phyloP scores from a whole-genome alignment of 345 rosid genomes.

The Eucalyptus microcorys region DNA sequence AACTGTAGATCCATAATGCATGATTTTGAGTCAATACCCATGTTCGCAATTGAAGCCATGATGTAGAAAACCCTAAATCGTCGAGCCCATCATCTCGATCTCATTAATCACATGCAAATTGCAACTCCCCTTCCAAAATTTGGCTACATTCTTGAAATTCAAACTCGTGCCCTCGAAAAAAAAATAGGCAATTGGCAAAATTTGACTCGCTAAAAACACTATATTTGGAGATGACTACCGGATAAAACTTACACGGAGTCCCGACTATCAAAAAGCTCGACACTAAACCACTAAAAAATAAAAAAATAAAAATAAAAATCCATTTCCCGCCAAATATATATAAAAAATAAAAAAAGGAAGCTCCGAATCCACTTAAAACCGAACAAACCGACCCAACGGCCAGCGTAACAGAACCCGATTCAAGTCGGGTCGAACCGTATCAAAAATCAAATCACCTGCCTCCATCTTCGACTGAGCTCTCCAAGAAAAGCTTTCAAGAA shows the following conservation, averaged over 20 bases:
- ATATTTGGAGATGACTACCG: not conserved
- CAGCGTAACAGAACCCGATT: not conserved
- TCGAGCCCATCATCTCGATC: not conserved
- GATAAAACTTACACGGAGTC: not conserved
- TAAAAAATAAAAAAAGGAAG: not conserved
- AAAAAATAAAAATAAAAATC: not conserved
- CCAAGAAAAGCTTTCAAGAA: not conserved
- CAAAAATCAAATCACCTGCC: not conserved
- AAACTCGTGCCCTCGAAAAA: too few species aligned
- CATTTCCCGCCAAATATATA: not conserved
- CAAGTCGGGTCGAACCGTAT: not conserved
- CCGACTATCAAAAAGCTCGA: not conserved
- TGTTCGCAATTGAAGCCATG: not conserved
- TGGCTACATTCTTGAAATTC: not conserved
- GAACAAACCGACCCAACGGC: not conserved
- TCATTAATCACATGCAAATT: not conserved
- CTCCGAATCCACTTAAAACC: not conserved
- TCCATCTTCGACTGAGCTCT: not conserved
- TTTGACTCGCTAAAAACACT: fast-evolving
- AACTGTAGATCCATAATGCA: not conserved
- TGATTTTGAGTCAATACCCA: not conserved
- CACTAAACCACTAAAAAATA: not conserved
- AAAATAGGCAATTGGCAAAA: too few species aligned
- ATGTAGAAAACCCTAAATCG: not conserved
- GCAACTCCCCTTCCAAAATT: not conserved